Base-by-base conservation (phyloP, 768 basidiomycete genomes). In the Russula sp. region DNA sequence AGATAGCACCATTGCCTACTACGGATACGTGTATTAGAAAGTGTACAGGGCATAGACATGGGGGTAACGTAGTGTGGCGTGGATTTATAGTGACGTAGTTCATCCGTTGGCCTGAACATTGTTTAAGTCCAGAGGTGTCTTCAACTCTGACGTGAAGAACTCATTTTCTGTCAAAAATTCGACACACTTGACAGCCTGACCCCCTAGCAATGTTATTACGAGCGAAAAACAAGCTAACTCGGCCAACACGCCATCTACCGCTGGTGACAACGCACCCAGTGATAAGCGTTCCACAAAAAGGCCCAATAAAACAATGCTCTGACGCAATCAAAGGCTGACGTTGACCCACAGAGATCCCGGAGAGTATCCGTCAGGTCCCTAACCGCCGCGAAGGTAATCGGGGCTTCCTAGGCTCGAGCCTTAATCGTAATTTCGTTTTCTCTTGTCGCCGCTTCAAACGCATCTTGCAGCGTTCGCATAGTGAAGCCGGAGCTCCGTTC, bases 361-460 rank as follows among this genome's bases (percentile, higher is more conserved):
- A 34, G 34, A 42, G 39, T 25, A 49, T 2, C 42, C 13, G 22
- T 63, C 45, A 59, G 22, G 18, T 29, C 46, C 49, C 51, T 13
- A 55, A 43, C 34, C 57, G 57, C 52, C 45, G 57, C 1, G 51
- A 55, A n/a, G n/a, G 34, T 7, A 50, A 8, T 47, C 56, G n/a
- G 16, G 39, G 20, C 46, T 46, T 65, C 52, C 60, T 63, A 41
- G 78, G 78, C 63, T 78, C 77, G 2, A 83, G 74, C 64, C 74
- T 79, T 60, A 75, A 77, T 39, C 76, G 72, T 52, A 76, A 72
- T 69, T 78, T 81, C 52, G 75, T 72, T 70, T 74, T 75, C 41
- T 70, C 75, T 65, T 77, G 75, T 20, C 73, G 75, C 65, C 75
- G 79, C 75, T 78, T 82, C 58, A 82, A 70, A 42, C 75, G 73